Evolutionary conservation across 2,329 filamentous ascomycete species (phyloP), one percentile per base, ranked within the genome.

Genomic region (Fusarium sp.): DNA sequence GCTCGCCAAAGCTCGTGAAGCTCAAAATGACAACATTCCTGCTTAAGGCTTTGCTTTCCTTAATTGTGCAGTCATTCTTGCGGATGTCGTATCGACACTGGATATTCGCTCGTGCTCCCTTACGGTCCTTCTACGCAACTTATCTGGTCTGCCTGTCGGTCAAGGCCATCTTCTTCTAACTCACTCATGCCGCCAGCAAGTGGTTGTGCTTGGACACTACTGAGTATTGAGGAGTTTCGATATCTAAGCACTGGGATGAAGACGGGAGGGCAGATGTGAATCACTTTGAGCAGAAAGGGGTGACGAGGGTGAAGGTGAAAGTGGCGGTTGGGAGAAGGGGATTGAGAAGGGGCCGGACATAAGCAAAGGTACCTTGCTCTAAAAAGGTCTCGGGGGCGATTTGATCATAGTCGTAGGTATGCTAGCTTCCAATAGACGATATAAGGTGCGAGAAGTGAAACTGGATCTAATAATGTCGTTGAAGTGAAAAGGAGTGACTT

Each of bases 121-220:
- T 12, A 1, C 2, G 10, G 10, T 18, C 41, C 7, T 25, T 44
- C 10, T 11, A 25, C n/a, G 9, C 5, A 25, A 19, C 41, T 25
- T 5, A 12, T 44, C 10, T 44, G n/a, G 7, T 4, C 41, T 44
- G 0, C 41, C n/a, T 8, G 7, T 3, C 0, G 41, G 41, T 25
- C 0, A 12, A 4, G 41, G 41, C n/a, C n/a, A 23, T 42, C 15
- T 44, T 44, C 11, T 25, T 8, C 3, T n/a, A 18, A 23, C 10
- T 5, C 10, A 1, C n/a, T 12, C 41, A 5, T 44, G 5, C n/a
- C 0, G 0, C 15, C 41, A 25, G 3, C 16, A 23, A 6, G 16
- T 23, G 39, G 9, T 23, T 23, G 16, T 11, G 16, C n/a, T n/a
- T n/a, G 38, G 38, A 21, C n/a, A n/a, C 12, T 39, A n/a, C 38